Conservation (phyloP, 2,329 filamentous ascomycete genomes). For the Emergomyces africanus region DNA sequence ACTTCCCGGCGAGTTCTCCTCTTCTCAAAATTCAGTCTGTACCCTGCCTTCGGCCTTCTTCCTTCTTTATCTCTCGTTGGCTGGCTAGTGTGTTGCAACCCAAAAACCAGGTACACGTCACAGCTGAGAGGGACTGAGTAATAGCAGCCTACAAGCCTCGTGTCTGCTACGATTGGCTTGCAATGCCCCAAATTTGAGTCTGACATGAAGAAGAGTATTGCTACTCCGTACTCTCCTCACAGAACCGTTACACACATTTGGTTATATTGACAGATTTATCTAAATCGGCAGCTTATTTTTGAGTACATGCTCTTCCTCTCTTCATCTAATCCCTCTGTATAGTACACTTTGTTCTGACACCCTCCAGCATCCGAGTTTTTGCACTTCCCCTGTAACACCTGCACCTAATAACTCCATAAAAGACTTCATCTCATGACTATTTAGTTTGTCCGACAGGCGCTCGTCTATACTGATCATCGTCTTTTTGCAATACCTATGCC, state of each 20-base stretch:
- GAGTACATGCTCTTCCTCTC: not conserved
- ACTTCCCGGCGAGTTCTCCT: not conserved
- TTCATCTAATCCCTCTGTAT: not conserved
- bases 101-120: not conserved
- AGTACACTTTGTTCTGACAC: not conserved
- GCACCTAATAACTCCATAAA: not conserved
- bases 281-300: not conserved
- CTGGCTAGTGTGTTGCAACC: not conserved
- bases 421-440: not conserved
- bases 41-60: not conserved
- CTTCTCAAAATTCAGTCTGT: not conserved
- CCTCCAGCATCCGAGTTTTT: not conserved
- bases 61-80: not conserved
- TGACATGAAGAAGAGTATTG: not conserved
- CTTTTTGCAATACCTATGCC: too few species aligned
- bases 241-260: not conserved
- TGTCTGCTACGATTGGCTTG: not conserved
- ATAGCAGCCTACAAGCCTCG: too few species aligned
- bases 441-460: not conserved
- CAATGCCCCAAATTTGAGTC: conserved; percentile 1
- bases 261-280: not conserved
- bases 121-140: not conserved
- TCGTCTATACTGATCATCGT: not conserved
- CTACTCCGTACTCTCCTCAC: not conserved
- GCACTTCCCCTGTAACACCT: not conserved